phyloP scores from a whole-genome alignment of 805 yeast genomes.

The Candida maltosa region DNA sequence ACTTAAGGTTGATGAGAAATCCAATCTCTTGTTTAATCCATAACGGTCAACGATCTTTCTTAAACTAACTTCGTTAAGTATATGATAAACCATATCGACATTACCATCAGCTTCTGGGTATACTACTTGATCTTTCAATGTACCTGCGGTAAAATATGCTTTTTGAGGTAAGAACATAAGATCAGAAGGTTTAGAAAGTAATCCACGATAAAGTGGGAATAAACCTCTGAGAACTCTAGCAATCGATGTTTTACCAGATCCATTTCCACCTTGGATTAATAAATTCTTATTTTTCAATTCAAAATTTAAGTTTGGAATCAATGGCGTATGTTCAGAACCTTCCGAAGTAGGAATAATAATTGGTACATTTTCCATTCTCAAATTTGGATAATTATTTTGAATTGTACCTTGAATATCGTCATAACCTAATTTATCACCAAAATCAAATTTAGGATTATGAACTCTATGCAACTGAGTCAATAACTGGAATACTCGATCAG shows the following conservation, averaged over 20 bases:
- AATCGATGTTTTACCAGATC: conserved; percentile 86
- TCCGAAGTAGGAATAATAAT: conserved; percentile 69
- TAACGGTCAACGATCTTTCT: conserved; percentile 76
- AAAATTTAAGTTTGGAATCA: conserved; percentile 59
- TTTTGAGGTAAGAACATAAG: conserved; percentile 81
- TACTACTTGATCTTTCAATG: conserved; percentile 85
- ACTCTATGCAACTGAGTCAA: conserved; percentile 78
- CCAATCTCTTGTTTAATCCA: conserved; percentile 53
- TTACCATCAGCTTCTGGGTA: conserved; percentile 76
- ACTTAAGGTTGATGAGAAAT: conserved; percentile 88
- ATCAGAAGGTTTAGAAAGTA: conserved; percentile 76
- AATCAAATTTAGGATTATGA: conserved; percentile 59
- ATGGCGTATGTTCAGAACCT: conserved; percentile 58
- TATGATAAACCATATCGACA: conserved; percentile 66
- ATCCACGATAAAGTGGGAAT: conserved; percentile 88
- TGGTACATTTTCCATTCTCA: conserved; percentile 79
- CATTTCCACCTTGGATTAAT: conserved; percentile 81
- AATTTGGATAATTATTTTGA: conserved; percentile 60
- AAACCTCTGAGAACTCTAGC: conserved; percentile 80
- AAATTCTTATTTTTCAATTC: conserved; percentile 60
- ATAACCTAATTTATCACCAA: conserved; percentile 40
- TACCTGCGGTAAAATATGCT: conserved; percentile 79
- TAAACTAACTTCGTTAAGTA: conserved; percentile 71
- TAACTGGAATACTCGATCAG: conserved; percentile 78
- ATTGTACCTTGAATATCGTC: conserved; percentile 71